Percentiles rank a stretch among this genome's conserved stretches.
Conservation (phyloP, 192 early-diverging fungal species). For the Umbelopsis vinacea region DNA sequence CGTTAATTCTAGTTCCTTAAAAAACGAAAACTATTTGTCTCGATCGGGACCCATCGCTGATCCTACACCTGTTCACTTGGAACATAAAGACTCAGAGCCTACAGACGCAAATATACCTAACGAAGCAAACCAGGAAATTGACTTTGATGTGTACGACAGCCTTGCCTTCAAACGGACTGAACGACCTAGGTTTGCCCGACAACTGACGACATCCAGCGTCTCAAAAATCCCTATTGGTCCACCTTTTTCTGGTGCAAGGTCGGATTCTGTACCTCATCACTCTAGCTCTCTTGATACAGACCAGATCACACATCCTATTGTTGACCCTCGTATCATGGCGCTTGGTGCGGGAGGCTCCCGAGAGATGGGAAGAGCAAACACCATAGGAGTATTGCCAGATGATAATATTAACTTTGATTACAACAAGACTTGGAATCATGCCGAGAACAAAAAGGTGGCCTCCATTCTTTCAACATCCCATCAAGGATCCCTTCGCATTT, state of each 20-base stretch:
- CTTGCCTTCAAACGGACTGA: slow-evolving; percentile 29
- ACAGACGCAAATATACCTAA: background rate
- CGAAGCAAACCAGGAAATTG: background rate
- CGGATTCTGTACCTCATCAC: background rate
- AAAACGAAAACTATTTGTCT: slow-evolving; percentile 24
- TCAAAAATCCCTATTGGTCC: background rate
- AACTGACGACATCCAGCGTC: background rate
- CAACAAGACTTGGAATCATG: slow-evolving; percentile 35
- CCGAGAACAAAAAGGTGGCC: slow-evolving; percentile 18
- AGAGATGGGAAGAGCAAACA: slow-evolving; percentile 7
- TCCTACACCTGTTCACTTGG: background rate
- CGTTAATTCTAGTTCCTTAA: background rate
- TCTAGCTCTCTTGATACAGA: slow-evolving; percentile 6
- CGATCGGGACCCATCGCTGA: slow-evolving; percentile 3
- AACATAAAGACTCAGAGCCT: background rate
- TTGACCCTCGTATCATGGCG: background rate
- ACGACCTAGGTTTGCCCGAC: slow-evolving; percentile 34
- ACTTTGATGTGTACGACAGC: slow-evolving; percentile 29
- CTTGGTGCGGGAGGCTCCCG: background rate
- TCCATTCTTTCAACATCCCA: slow-evolving; percentile 31
- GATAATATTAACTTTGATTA: slow-evolving; percentile 12
- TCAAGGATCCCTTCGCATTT: slow-evolving; percentile 28
- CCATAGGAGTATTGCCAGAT: background rate
- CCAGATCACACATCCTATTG: background rate
- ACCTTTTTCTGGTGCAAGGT: background rate